Evolutionary conservation across 148 eudicot genomes (phyloP), one percentile per base, ranked within the genome.

Genomic region (Spergularia bocconei): DNA sequence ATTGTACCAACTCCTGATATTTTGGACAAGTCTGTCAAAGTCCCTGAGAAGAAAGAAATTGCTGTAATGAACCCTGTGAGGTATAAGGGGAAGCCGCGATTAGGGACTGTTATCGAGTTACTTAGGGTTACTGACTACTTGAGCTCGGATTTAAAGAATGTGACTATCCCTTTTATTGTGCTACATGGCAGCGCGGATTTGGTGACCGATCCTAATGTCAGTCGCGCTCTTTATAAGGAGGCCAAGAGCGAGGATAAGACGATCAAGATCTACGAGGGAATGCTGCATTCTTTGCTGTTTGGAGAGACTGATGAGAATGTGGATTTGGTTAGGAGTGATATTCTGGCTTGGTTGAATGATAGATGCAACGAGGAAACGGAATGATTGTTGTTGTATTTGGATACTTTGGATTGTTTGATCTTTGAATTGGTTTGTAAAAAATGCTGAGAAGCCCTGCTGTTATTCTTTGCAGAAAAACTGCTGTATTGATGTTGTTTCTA

Each of bases 271-370:
- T 92, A 88, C 48, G 91, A 91, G 0, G 97, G 94, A 50, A 95
- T 95, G 99, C 25, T 85, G 84, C 99, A 95, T 87, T 92, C 99
- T 20, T 75, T 95, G 85, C 77, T 89, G 90, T 95, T 92, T 67
- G 99, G 99, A 16, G 99, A 95, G 80, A 85, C 92, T 17, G 98
- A 95, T 81, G 98, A 89, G 73, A 95, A 91, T 82, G 80, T 95
- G n/a, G 97, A 75, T 60, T 74, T 84, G 58, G 97, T 95, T 36
- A 82, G 92, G 61, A 63, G 60, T 13, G 97, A 95, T 79, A 84
- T 95, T 0, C 71, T 92, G 76, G 69, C 64, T 15, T 92, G 96
- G 99, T 86, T 95, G 92, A 84, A 77, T 75, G 84, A 86, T 9
- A 83, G 90, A 64, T 90, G 96, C 67, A 80, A 78, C 80, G 33